Base-by-base conservation (phyloP, 2,329 filamentous ascomycete genomes). In the Talaromyces atroroseus region DNA sequence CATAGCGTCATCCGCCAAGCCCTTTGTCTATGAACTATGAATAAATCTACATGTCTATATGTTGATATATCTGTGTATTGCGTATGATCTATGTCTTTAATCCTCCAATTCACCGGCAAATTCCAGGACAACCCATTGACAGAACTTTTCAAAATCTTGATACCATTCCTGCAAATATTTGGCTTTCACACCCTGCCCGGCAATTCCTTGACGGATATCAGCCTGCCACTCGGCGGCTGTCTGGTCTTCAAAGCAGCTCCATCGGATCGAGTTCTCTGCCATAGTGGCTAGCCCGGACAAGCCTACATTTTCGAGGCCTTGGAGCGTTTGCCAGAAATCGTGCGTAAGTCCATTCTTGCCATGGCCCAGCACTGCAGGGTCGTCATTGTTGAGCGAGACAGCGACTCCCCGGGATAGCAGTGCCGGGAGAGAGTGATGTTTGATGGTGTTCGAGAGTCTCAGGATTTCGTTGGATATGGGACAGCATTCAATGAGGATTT, bases 281-380 rank as follows among this genome's bases (percentile, higher is more conserved):
- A 99, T 79, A 57, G 86, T 88, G 0, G 88, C 92, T 52, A 97
- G 74, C 0, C 92, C 92, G 11, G 89, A 90, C 2, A 97, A 79
- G 0, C 92, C 94, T 14, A 96, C 81, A 66, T 95, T 96, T 58
- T 95, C 87, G 83, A 92, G 94, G 0, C 89, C 92, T 72, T 96
- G 91, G 20, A 96, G 76, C 1, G 89, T 88, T 72, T 95, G 90
- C 90, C 90, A 96, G 72, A 95, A 96, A 73, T 96, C 91, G 71
- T 95, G 89, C 1, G 88, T 92, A 80, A 94, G 86, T 38, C 90
- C 90, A 24, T 85, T 87, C 6, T 81, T 83, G 57, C 89, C 89
- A 65, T 95, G 89, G 8, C 92, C 92, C 5, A 96, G 79, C 66
- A 96, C 90, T 1, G 88, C 89, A 1, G 91, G 92, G 68, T 96